Evolutionary conservation across 1,284 basidiomycete species (phyloP), one percentile per base, ranked within the genome.

Genomic region (Heterobasidion annosum): DNA sequence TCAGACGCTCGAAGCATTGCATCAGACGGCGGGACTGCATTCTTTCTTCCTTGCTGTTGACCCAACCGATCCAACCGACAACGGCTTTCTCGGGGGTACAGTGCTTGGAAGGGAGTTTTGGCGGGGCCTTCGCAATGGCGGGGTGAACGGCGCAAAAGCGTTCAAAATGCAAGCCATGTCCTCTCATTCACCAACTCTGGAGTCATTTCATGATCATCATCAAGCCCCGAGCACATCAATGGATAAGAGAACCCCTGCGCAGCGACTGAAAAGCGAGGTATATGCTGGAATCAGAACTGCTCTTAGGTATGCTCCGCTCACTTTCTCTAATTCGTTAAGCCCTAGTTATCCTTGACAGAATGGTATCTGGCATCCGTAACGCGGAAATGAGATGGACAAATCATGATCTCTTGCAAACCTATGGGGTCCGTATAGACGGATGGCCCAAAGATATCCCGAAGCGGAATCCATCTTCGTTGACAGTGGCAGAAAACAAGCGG

Each of bases 321-420:
- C 18, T 54, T 35, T 51, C 33, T 32, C 44, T 34, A 19, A n/a
- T 35, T 56, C 25, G 25, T 25, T 3, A 25, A 48, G 61, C 18
- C 51, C 32, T 44, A 52, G 25, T n/a, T 49, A 55, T 48, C 54
- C 19, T 34, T 53, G 42, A 47, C 59, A 83, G 81, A 62, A 63
- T 70, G 12, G 72, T 71, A 9, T 81, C 79, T 57, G 82, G 82
- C 9, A 65, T 79, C 13, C 78, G 78, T 3, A 80, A 73, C 56
- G 83, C 83, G 19, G 83, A 86, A 60, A 86, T 86, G 83, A 84
- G 81, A 65, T 86, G 83, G 83, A 78, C 79, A 3, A 83, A 82
- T 61, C 82, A 78, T 54, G 74, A 79, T 32, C 73, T 77, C 50
- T 65, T 86, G 34, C 58, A 59, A 25, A 63, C 67, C 4, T 85